A percentile compares a stretch with the other conserved stretches of the same genome.
phyloP scores from a whole-genome alignment of 148 eudicot genomes.

The Simmondsia chinensis region DNA sequence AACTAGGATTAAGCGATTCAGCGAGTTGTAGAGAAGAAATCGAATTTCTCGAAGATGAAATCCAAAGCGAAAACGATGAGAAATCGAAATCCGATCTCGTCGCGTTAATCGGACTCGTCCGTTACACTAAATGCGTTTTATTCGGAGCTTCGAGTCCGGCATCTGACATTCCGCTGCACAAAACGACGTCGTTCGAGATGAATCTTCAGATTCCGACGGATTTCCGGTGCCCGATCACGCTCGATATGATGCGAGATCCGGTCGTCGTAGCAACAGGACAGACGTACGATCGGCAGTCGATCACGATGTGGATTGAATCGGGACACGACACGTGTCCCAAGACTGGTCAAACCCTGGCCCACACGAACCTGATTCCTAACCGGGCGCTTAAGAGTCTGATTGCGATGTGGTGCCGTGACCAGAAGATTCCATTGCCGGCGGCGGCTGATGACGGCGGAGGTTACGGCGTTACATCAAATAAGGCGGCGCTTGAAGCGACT shows the following conservation, averaged over 20 bases:
- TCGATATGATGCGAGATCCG: constrained; percentile 80
- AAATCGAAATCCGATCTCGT: constrained; percentile 45
- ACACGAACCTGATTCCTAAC: constrained; percentile 55
- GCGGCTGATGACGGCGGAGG: constrained; percentile 30
- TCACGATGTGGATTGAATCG: constrained; percentile 63
- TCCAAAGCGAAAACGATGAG: constrained; percentile 57
- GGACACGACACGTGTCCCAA: constrained; percentile 87
- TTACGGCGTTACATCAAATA: constrained; percentile 23
- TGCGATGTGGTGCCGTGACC: constrained; percentile 80
- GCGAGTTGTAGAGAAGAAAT: constrained; percentile 60
- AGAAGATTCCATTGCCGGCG: constrained; percentile 52
- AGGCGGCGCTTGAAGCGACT: constrained; percentile 73
- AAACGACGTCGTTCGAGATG: constrained; percentile 31
- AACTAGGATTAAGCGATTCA: constrained; percentile 54
- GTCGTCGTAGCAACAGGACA: constrained; percentile 88
- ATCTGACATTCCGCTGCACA: constrained; percentile 16
- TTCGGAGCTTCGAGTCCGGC: constrained; percentile 49
- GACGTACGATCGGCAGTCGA: constrained; percentile 74
- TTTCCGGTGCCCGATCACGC: constrained; percentile 76
- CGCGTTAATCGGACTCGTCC: constrained; percentile 65
- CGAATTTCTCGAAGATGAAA: constrained; percentile 72
- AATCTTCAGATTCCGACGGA: constrained; percentile 64
- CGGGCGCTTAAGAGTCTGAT: constrained; percentile 62
- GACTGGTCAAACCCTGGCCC: constrained; percentile 59
- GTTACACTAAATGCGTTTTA: constrained; percentile 77